These are phyloP conservation scores for Piper longum DNA, from an alignment of 164 flowering plant genomes.

Conservation along the genomic window DNA sequence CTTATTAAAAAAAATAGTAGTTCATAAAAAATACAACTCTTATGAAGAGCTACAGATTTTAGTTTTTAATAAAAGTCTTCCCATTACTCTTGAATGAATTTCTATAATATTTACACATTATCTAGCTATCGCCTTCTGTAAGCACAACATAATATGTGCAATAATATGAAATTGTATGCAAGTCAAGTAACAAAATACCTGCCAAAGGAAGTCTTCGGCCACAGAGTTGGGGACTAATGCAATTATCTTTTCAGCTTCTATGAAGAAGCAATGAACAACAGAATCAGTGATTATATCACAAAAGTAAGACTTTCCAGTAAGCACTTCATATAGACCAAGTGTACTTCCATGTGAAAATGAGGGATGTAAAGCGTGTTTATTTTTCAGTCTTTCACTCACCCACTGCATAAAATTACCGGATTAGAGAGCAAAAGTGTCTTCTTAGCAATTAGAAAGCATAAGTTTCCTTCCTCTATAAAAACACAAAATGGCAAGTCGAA, in stretches of 20 bases:
- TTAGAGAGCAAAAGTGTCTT: too few species aligned
- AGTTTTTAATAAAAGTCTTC: too few species aligned
- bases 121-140: too few species aligned
- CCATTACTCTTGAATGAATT: too few species aligned
- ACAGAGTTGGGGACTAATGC: constrained; percentile 42
- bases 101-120: too few species aligned
- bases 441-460: background rate
- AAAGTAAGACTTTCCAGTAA: constrained; percentile 57
- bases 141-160: too few species aligned
- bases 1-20: too few species aligned
- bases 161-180: background rate
- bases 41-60: too few species aligned
- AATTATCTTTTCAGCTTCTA: constrained; percentile 55
- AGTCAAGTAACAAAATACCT: constrained; percentile 30
- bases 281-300: constrained; percentile 74
- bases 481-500: background rate
- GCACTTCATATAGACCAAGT: constrained; percentile 76
- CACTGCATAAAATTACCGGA: constrained; percentile 36
- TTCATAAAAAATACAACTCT: too few species aligned
- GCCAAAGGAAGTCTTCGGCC: constrained; percentile 83
- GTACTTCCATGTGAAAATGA: constrained; percentile 88
- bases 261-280: constrained; percentile 61
- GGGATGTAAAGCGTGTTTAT: constrained; percentile 67
- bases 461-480: background rate
- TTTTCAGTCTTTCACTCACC: constrained; percentile 46